Conservation (phyloP, 2,329 filamentous ascomycete genomes). For the Fusarium musae region DNA sequence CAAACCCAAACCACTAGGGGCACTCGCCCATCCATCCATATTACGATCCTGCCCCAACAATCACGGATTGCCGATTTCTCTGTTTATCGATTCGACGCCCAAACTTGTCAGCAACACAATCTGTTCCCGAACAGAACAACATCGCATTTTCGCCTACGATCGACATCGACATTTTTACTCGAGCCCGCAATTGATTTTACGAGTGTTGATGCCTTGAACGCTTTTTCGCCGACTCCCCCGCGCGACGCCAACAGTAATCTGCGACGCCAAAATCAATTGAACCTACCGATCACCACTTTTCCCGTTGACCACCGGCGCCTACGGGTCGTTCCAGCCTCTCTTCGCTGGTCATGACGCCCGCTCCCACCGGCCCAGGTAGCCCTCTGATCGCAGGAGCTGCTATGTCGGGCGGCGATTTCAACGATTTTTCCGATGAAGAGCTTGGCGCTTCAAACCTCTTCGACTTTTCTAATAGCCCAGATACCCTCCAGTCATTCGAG, state of each 20-base stretch:
- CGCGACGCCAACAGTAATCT: slow-evolving; percentile 40
- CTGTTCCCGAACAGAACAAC: slow-evolving; percentile 12
- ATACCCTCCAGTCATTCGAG: slow-evolving; percentile 51
- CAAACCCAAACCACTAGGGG: slow-evolving; percentile 30
- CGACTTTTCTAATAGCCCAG: slow-evolving; percentile 52
- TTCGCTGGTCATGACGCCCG: slow-evolving; percentile 52
- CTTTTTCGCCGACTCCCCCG: slow-evolving; percentile 24
- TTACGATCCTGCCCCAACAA: slow-evolving; percentile 42
- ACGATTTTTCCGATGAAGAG: slow-evolving; percentile 54
- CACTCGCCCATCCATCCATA: slow-evolving; percentile 36
- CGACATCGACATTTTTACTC: neutral
- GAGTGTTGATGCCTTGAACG: slow-evolving; percentile 35
- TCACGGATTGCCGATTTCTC: slow-evolving; percentile 28
- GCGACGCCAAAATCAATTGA: slow-evolving; percentile 42
- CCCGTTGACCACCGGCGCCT: slow-evolving; percentile 15
- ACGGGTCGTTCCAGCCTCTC: slow-evolving; percentile 34
- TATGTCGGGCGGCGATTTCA: slow-evolving; percentile 52
- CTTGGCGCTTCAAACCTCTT: slow-evolving; percentile 48
- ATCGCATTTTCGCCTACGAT: neutral
- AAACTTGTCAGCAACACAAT: slow-evolving; percentile 24
- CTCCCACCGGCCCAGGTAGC: slow-evolving; percentile 49
- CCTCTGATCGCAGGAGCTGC: slow-evolving; percentile 53
- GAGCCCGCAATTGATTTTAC: slow-evolving; percentile 6
- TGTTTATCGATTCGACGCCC: slow-evolving; percentile 33
- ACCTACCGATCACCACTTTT: slow-evolving; percentile 15